These are phyloP conservation scores for Lagenidium giganteum DNA, from an alignment of 352 stramenopile species.

Conservation along the genomic window DNA sequence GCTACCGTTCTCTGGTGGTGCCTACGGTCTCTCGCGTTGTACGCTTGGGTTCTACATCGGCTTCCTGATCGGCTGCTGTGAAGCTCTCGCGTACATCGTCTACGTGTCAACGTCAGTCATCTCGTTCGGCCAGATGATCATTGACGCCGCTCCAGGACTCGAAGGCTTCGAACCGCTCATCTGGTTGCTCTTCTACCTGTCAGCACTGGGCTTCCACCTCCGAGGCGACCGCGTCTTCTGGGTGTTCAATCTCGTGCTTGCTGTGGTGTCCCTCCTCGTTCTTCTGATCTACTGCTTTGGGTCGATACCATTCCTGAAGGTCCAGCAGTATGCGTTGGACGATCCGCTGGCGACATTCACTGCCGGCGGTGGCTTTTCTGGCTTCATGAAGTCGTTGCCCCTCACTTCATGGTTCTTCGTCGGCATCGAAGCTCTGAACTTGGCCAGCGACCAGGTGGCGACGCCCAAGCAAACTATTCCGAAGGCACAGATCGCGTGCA, in stretches of 20 bases:
- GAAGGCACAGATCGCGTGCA: too few relatives aligned
- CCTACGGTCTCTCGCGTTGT: conserved; percentile 11
- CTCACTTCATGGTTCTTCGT: too few relatives aligned
- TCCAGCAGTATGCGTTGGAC: too few relatives aligned
- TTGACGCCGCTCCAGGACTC: neutral
- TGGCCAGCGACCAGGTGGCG: too few relatives aligned
- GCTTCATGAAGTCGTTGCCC: too few relatives aligned
- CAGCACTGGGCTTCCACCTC: conserved; percentile 2
- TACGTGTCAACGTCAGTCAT: conserved; percentile 6
- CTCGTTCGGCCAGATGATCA: conserved; percentile 1
- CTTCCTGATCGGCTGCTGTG: conserved; percentile 14
- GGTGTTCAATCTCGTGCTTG: conserved; percentile 9
- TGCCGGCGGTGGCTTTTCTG: too few relatives aligned
- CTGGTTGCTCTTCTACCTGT: conserved; percentile 3
- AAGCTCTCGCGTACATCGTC: conserved; percentile 14
- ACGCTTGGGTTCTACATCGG: conserved; percentile 12
- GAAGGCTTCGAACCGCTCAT: conserved; percentile 7
- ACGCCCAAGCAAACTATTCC: too few relatives aligned
- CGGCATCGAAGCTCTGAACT: too few relatives aligned
- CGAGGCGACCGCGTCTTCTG: conserved; percentile 18
- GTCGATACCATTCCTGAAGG: too few relatives aligned
- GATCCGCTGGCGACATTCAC: too few relatives aligned
- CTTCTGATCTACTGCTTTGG: conserved; percentile 16
- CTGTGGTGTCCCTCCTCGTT: conserved; percentile 6
- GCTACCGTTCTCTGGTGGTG: conserved; percentile 22